These are phyloP conservation scores for Cynara cardunculus DNA, from an alignment of 129 eudicot species.

Conservation along the genomic window DNA sequence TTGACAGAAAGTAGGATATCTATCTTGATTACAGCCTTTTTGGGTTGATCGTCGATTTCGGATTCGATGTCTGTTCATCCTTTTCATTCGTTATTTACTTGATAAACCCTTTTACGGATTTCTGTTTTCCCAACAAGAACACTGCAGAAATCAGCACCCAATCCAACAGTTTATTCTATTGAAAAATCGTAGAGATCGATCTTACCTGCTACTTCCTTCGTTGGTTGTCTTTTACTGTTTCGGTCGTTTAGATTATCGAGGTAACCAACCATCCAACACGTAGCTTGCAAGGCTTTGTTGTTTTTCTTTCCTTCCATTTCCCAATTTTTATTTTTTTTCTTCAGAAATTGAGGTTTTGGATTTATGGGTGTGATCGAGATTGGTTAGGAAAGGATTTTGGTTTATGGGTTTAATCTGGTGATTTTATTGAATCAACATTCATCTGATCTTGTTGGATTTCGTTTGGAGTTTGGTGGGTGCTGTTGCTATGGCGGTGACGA, in stretches of 20 bases:
- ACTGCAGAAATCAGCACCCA: conserved; percentile 1
- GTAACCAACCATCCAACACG: neutral
- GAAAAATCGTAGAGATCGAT: too few species aligned
- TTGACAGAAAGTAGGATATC: neutral
- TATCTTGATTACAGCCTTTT: conserved; percentile 5
- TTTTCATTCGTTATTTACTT: neutral
- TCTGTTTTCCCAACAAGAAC: neutral
- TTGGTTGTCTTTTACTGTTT: too few species aligned
- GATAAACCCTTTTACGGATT: neutral
- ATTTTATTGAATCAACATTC: neutral
- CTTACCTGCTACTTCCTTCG: too few species aligned
- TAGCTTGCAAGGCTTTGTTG: neutral
- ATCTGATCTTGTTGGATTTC: conserved; percentile 31
- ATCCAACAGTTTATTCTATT: too few species aligned
- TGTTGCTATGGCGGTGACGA: conserved; percentile 30
- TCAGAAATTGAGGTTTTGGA: conserved; percentile 12
- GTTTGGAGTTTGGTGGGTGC: neutral
- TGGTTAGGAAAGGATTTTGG: conserved; percentile 18
- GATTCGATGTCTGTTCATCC: neutral
- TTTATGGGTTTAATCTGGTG: conserved; percentile 26
- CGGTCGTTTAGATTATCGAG: too few species aligned
- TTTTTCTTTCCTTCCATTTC: neutral
- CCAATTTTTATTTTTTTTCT: conserved; percentile 3
- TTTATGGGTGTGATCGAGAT: conserved; percentile 28
- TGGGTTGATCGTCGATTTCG: neutral